Evolutionary conservation across 2,329 filamentous ascomycete genomes (phyloP).

Genomic region (Monosporascus sp.): DNA sequence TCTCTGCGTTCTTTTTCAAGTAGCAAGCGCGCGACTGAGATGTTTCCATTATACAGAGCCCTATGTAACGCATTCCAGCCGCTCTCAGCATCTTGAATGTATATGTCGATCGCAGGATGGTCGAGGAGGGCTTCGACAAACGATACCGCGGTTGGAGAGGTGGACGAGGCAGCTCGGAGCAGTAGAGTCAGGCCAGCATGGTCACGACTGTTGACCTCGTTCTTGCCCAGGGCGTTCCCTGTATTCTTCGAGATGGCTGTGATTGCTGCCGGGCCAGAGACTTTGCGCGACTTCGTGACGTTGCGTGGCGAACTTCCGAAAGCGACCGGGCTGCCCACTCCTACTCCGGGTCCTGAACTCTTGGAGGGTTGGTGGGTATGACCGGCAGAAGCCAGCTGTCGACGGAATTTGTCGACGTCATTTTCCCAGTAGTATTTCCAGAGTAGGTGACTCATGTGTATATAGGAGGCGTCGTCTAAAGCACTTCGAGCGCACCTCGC

Average conservation of each 20-base stretch:
- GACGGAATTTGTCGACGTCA: slow-evolving; percentile 92
- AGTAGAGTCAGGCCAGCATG: slow-evolving; percentile 75
- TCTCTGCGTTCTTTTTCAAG: slow-evolving; percentile 71
- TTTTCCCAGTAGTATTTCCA: slow-evolving; percentile 97
- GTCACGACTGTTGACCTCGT: slow-evolving; percentile 82
- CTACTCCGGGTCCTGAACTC: slow-evolving; percentile 33
- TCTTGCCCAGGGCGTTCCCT: slow-evolving; percentile 38
- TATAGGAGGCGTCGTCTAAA: slow-evolving; percentile 33
- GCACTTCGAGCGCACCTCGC: slow-evolving; percentile 72
- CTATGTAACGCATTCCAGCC: slow-evolving; percentile 95
- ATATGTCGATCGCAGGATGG: slow-evolving; percentile 78
- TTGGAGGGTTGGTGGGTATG: slow-evolving; percentile 48
- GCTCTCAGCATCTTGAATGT: slow-evolving; percentile 81
- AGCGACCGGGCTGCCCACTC: slow-evolving; percentile 35
- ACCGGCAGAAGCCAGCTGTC: slow-evolving; percentile 71
- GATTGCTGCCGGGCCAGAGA: slow-evolving; percentile 42
- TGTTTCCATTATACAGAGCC: slow-evolving; percentile 83
- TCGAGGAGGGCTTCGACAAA: slow-evolving; percentile 79
- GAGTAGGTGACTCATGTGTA: slow-evolving; percentile 90
- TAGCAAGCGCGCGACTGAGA: slow-evolving; percentile 76
- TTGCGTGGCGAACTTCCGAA: slow-evolving; percentile 45
- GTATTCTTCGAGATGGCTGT: slow-evolving; percentile 39
- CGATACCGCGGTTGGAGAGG: slow-evolving; percentile 58
- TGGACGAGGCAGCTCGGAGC: slow-evolving; percentile 76
- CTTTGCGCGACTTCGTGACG: slow-evolving; percentile 45